A percentile compares a stretch with the other conserved stretches of the same genome.
Conservation (phyloP, 2,329 filamentous ascomycete genomes). For the Fusarium keratoplasticum region DNA sequence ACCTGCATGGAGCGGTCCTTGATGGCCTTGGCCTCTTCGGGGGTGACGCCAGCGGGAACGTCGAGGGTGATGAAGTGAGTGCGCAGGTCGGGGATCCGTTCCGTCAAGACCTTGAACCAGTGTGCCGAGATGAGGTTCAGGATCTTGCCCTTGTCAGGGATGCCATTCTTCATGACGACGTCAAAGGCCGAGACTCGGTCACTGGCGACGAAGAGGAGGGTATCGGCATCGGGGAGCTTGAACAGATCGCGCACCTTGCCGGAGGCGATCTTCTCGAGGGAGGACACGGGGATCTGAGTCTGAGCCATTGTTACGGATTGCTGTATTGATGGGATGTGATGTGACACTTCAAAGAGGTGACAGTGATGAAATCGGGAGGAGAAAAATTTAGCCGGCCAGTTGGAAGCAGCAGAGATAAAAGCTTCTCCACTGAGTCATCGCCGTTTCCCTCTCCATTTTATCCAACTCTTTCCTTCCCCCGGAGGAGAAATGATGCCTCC, state of each 20-base stretch:
- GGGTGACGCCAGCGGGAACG: constrained; percentile 52
- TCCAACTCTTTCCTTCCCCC: neutral
- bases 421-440: constrained; percentile 39
- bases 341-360: constrained; percentile 17
- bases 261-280: constrained; percentile 51
- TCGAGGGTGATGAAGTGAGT: constrained; percentile 64
- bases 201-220: constrained; percentile 83
- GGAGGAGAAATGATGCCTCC: neutral
- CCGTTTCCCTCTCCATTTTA: neutral
- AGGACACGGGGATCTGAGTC: constrained; percentile 43
- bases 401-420: constrained; percentile 17
- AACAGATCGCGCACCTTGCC: constrained; percentile 88
- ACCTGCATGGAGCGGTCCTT: constrained; percentile 82
- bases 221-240: constrained; percentile 73
- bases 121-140: constrained; percentile 61
- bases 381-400: constrained; percentile 39
- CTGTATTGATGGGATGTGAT: neutral
- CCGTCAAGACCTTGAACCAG: constrained; percentile 65
- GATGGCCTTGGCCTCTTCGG: constrained; percentile 61
- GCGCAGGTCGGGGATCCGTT: constrained; percentile 60
- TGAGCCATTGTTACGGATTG: constrained; percentile 22
- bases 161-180: constrained; percentile 76
- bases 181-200: constrained; percentile 97
- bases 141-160: constrained; percentile 65
- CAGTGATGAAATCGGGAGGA: constrained; percentile 35